A percentile compares a stretch with the other conserved stretches of the same genome.
Conservation (phyloP, 2,329 filamentous ascomycete genomes). For the Seiridium cupressi region DNA sequence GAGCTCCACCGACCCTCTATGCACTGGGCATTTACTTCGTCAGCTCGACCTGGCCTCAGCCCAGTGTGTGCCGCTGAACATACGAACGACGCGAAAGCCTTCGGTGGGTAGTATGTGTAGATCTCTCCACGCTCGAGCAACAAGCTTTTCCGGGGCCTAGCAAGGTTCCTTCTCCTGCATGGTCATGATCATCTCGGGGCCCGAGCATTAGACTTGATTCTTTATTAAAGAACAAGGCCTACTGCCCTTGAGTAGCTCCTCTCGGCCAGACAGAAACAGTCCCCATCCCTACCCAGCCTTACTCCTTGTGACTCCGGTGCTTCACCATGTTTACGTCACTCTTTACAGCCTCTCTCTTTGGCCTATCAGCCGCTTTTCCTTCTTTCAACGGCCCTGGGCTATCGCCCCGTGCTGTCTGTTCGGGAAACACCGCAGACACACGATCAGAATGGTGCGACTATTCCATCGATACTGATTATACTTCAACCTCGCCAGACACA, state of each 20-base stretch:
- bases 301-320: neutral
- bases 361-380: slow-evolving; percentile 2
- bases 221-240: neutral
- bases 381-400: neutral
- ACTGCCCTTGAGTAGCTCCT: neutral
- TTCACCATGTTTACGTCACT: slow-evolving; percentile 1
- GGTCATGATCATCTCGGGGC: neutral
- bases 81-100: slow-evolving; percentile 3
- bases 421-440: slow-evolving; percentile 4
- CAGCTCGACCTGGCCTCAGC: neutral
- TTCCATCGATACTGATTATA: slow-evolving; percentile 33
- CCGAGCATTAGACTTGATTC: neutral
- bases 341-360: slow-evolving; percentile 5
- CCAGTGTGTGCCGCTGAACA: neutral
- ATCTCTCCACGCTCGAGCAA: neutral
- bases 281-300: neutral
- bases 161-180: neutral
- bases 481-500: slow-evolving; percentile 28
- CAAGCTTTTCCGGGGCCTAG: neutral
- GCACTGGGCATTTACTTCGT: neutral
- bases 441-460: slow-evolving; percentile 33
- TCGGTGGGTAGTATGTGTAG: neutral
- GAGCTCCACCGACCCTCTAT: neutral
- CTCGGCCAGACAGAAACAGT: neutral
- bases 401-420: slow-evolving; percentile 1